Base-by-base conservation (phyloP, 2,329 filamentous ascomycete species). In the Coleophoma crateriformis region DNA sequence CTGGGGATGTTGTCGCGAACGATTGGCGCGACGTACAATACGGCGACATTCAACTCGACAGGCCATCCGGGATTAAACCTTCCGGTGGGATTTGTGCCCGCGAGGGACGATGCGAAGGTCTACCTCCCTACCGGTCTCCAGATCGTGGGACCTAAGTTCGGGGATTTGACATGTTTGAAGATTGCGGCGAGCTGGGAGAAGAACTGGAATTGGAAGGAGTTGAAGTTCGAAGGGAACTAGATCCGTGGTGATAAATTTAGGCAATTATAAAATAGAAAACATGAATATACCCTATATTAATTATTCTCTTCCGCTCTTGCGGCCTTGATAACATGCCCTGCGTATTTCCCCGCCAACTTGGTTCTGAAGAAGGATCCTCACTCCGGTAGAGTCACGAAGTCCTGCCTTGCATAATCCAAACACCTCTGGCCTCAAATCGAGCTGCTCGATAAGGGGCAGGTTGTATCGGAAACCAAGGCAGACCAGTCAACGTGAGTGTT, bases 11-110 rank as follows among this genome's bases (percentile, higher is more conserved):
- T 58, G 19, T 50, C 46, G 7, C 50, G 55, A 33, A 76, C 75
- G 35, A 74, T 81, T 42, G 79, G 79, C 0, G 57, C 79, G 49
- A 80, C 75, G 0, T 71, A 69, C 17, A 82, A 83, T 54, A 83
- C 78, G 5, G 74, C 75, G 7, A 69, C 74, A 3, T 82, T 82
- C 61, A 78, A 82, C 55, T 69, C 75, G 2, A 80, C 76, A 0
- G 78, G 78, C 0, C 78, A 81, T 56, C 78, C 78, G 0, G 78
- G 74, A 0, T 58, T 82, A 56, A 71, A 72, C 1, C 61, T 81
- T 22, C 78, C 78, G 0, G 65, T 77, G 20, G 78, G 77, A 0
- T 69, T 74, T 54, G 64, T 73, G 3, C 64, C 67, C 2, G 67
- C 72, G 1, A 52, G 58, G 27, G 68, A 75, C 46, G 68, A 71